Percentiles rank a stretch among this genome's conserved stretches.
These are phyloP conservation scores for Aspergillus tubingensis DNA, from an alignment of 2,329 filamentous ascomycete species.

Conservation along the genomic window DNA sequence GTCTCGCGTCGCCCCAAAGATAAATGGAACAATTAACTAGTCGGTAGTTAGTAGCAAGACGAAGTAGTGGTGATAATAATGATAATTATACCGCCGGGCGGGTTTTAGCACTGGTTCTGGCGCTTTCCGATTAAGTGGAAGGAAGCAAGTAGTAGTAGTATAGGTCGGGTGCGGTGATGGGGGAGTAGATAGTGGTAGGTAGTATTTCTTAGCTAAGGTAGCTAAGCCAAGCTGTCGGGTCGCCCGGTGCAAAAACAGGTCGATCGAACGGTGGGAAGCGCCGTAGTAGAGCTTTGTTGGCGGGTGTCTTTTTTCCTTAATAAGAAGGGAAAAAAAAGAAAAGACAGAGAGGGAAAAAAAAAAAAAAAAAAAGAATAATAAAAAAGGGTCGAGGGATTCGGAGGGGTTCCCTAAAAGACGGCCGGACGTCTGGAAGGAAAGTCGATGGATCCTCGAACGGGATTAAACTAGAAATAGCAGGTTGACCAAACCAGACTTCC, in stretches of 20 bases:
- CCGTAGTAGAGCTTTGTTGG: not conserved
- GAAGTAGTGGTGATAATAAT: not conserved
- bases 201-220: constrained; percentile 7
- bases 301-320: constrained; percentile 4
- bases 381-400: constrained; percentile 2
- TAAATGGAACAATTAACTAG: not conserved
- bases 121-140: constrained; percentile 18
- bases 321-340: not conserved
- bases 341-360: not conserved
- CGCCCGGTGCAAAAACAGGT: constrained; percentile 14
- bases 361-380: not conserved
- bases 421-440: constrained; percentile 2
- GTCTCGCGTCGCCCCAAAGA: constrained; percentile 5
- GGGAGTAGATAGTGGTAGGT: no score
- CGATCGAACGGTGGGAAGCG: constrained; percentile 15
- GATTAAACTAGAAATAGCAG: not conserved
- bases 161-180: not conserved
- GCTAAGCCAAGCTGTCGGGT: constrained; percentile 28
- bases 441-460: not conserved
- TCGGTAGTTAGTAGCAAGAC: no score
- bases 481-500: constrained; percentile 2
- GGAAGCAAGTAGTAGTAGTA: constrained; percentile 4
- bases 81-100: constrained; percentile 11
- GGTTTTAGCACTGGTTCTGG: constrained; percentile 15
- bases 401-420: not conserved